Percentiles rank a stretch among this genome's conserved stretches.
Evolutionary conservation across 129 eudicot genomes (phyloP).

Genomic region (Logfia minima): DNA sequence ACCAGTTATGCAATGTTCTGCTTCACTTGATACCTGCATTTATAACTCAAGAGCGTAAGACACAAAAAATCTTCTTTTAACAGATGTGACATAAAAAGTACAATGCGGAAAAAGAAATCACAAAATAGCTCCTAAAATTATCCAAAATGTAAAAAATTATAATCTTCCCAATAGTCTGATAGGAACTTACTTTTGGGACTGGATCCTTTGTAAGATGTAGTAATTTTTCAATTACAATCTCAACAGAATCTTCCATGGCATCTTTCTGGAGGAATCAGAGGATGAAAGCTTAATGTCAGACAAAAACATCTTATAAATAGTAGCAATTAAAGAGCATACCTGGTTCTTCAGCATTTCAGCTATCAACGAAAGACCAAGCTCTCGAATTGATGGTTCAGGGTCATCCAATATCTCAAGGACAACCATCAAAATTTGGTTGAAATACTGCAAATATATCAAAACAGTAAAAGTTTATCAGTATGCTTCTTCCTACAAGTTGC

Average conservation of each 20-base stretch:
- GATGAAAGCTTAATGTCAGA: slow-evolving; percentile 14
- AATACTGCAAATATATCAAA: slow-evolving; percentile 63
- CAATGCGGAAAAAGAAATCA: not conserved
- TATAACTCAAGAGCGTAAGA: slow-evolving; percentile 16
- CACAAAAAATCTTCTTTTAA: not conserved
- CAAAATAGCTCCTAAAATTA: slow-evolving; percentile 2
- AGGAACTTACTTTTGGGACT: slow-evolving; percentile 59
- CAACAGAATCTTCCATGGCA: slow-evolving; percentile 90
- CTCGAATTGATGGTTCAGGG: slow-evolving; percentile 69
- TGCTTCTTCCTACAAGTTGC: not conserved
- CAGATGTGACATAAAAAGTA: not conserved
- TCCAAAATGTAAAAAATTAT: not conserved
- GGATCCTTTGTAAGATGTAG: slow-evolving; percentile 76
- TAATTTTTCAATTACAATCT: slow-evolving; percentile 86
- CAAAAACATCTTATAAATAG: slow-evolving; percentile 8
- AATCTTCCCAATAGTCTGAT: not conserved
- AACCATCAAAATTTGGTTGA: slow-evolving; percentile 87
- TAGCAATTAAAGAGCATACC: slow-evolving; percentile 39
- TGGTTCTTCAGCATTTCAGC: slow-evolving; percentile 92
- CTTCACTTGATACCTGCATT: slow-evolving; percentile 81
- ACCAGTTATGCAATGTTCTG: slow-evolving; percentile 75
- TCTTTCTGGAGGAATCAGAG: slow-evolving; percentile 55
- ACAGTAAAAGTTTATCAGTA: slow-evolving; percentile 18
- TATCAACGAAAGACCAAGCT: slow-evolving; percentile 66
- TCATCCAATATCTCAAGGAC: slow-evolving; percentile 88